Evolutionary conservation across 2,329 filamentous ascomycete genomes (phyloP), one percentile per base, ranked within the genome.

Genomic region (Plectosphaerella sp.): DNA sequence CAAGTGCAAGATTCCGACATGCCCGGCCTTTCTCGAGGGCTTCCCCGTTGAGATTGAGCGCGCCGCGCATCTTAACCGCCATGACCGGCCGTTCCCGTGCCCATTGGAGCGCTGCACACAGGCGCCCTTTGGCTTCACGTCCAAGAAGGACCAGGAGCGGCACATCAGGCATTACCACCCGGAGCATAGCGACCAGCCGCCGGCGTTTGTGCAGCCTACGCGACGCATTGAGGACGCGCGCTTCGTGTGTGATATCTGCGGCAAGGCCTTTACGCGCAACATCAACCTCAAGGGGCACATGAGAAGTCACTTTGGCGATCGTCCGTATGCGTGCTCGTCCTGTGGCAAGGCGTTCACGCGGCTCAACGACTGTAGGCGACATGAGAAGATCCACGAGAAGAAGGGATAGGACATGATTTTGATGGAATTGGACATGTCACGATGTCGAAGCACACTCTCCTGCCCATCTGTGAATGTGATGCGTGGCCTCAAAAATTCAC

Each of bases 11-110:
- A 66, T 64, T n/a, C 61, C 70, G 10, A 67, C 60, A 2, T 77
- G 74, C 58, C 61, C 60, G 11, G 73, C 66, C 59, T 77, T 76
- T 57, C 64, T 72, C 45, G 61, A 72, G 41, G 74, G 75, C 0
- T 76, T 74, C 58, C 58, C 59, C 7, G 62, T 59, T 9, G 43
- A 57, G 2, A 56, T 60, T 10, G 57, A 56, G 1, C 62, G 65
- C 7, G 67, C 75, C 1, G 51, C 55, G 4, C 74, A 77, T 53
- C 51, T 65, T 10, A 60, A 62, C 45, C 61, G 67, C 4, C 75
- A 78, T 52, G 65, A 70, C 18, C 62, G 72, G 3, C 72, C 73
- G 0, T 75, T 64, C 51, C 62, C 60, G 11, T 77, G 74, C 48
- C 59, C 61, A 0, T 54, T 70, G 1, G 33, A 52, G 3, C 61